A percentile compares a stretch with the other conserved stretches of the same genome.
These are phyloP conservation scores for Eragrostis tef DNA, from an alignment of 202 grass and related monocot species.

Conservation along the genomic window DNA sequence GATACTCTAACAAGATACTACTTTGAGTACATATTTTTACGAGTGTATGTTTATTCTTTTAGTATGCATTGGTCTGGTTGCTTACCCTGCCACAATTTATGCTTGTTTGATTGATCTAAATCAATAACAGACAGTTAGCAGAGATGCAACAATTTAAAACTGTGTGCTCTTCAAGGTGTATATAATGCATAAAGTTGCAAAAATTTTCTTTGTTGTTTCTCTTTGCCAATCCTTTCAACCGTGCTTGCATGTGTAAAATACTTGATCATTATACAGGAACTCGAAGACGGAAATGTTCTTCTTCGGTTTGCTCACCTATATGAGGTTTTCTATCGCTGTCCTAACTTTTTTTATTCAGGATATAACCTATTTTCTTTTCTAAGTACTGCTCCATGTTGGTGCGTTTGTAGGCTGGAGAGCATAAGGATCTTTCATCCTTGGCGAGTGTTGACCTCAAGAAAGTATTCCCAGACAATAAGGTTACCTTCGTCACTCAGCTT, in stretches of 20 bases:
- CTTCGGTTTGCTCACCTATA: constrained; percentile 89
- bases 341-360: constrained; percentile 3
- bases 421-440: constrained; percentile 75
- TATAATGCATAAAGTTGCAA: neutral
- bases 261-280: constrained; percentile 52
- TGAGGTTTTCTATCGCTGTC: constrained; percentile 55
- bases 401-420: constrained; percentile 36
- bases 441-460: constrained; percentile 74
- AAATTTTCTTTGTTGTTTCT: constrained; percentile 21
- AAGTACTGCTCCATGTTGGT: too few species aligned
- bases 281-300: constrained; percentile 78
- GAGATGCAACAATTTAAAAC: constrained; percentile 9
- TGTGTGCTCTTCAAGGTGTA: constrained; percentile 8
- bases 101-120: constrained; percentile 21
- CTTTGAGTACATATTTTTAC: neutral
- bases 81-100: neutral
- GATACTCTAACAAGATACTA: neutral
- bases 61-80: constrained; percentile 21
- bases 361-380: neutral
- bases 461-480: constrained; percentile 79
- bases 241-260: constrained; percentile 34
- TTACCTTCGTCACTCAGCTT: neutral
- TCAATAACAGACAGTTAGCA: neutral
- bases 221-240: constrained; percentile 1
- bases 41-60: neutral